Conservation (phyloP, 148 eudicot species). For the Nepenthes gracilis region DNA sequence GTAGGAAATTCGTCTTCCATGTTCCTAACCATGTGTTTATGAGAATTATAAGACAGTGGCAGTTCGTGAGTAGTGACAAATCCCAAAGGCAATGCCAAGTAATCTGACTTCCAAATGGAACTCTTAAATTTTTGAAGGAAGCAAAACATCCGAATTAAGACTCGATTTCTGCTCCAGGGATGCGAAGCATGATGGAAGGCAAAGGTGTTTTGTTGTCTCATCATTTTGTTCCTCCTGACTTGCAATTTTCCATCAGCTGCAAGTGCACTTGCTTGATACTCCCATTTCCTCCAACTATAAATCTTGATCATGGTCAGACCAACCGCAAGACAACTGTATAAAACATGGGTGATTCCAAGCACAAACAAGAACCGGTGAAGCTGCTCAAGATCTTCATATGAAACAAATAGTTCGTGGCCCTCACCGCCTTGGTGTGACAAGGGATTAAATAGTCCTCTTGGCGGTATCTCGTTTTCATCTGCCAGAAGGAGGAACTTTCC, state of each 20-base stretch:
- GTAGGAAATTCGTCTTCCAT: conserved; percentile 96
- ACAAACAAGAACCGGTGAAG: conserved; percentile 96
- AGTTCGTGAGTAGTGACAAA: conserved; percentile 76
- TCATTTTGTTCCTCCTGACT: conserved; percentile 52
- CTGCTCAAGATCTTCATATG: conserved; percentile 94
- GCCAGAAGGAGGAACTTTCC: conserved; percentile 19
- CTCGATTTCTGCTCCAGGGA: conserved; percentile 87
- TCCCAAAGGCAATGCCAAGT: conserved; percentile 81
- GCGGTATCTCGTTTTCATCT: conserved; percentile 50
- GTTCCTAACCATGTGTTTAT: conserved; percentile 88
- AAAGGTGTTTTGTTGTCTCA: conserved; percentile 91
- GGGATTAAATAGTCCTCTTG: conserved; percentile 32
- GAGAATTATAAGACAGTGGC: conserved; percentile 79
- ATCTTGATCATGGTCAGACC: conserved; percentile 95
- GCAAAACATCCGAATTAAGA: conserved; percentile 97
- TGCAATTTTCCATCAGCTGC: conserved; percentile 28
- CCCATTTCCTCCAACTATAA: conserved; percentile 99
- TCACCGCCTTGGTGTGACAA: conserved; percentile 45
- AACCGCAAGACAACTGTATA: conserved; percentile 76
- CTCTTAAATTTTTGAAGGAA: conserved; percentile 81
- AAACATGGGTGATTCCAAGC: conserved; percentile 89
- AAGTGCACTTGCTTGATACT: conserved; percentile 45
- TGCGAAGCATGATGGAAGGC: conserved; percentile 90
- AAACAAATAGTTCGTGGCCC: conserved; percentile 97
- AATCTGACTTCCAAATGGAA: conserved; percentile 80